Base-by-base conservation (phyloP, 768 basidiomycete genomes). In the Trametes cinnabarina region DNA sequence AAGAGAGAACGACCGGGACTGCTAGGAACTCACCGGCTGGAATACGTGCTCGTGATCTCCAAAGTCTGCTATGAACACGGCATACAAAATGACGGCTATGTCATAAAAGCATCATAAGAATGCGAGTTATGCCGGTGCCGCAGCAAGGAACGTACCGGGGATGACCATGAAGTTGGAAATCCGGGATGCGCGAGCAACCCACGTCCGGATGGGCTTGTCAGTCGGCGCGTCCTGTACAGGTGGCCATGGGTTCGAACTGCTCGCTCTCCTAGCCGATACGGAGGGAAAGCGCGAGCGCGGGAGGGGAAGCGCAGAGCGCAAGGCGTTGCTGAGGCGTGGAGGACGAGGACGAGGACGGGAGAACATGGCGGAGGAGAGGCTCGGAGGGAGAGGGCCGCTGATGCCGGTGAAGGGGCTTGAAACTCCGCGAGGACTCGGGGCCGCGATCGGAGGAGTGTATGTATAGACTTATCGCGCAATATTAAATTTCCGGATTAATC, bases 21-120 rank as follows among this genome's bases (percentile, higher is more conserved):
- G n/a, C 26, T n/a, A 19, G 39, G 48, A 20, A 76, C 83, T 68
- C 61, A 87, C 86, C 22, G 84, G 82, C 69, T 78, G 80, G 69
- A 87, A 89, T 25, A 87, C 83, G 68, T 89, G 86, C 22, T 89
- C 87, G 46, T 76, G 74, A n/a, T 86, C 82, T 3, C 87, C 87
- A 69, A 82, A 88, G 68, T 89, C 85, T 49, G 82, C 79, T 55
- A 84, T 69, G 67, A 89, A 85, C 20, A 85, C 73, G 3, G 78
- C 78, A 60, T 88, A 89, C 3, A 83, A 37, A 15, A 76, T 67
- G n/a, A 79, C 72, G 22, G 74, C 86, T 88, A 62, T 2, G 43
- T 20, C 30, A 37, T 14, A 23, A 12, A 20, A 52, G 28, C 30
- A 50, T 55, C 53, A 55, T 32, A 6, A 32, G 30, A 40, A 12